phyloP scores from a whole-genome alignment of 768 basidiomycete species.

The Tylopilus sp. region DNA sequence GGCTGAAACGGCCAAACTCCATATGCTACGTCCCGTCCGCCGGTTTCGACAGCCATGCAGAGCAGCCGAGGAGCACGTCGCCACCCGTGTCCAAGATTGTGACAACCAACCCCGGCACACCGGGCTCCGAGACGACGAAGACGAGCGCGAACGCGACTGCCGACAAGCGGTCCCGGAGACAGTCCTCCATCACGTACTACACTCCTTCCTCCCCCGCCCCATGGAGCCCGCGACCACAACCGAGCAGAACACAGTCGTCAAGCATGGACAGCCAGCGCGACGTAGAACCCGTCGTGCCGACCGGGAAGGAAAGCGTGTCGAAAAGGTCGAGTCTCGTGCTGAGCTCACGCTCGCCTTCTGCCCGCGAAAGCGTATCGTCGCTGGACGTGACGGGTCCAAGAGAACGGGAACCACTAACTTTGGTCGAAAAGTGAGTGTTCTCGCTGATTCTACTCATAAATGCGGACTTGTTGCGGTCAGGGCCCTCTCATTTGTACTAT shows the following conservation, averaged over 20 bases:
- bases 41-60: background rate
- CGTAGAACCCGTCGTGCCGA: background rate
- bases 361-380: constrained; percentile 19
- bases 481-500: background rate
- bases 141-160: background rate
- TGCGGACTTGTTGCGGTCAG: background rate
- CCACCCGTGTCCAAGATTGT: background rate
- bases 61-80: constrained; percentile 5
- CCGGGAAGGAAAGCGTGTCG: constrained; percentile 13
- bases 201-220: constrained; percentile 27
- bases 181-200: constrained; percentile 29
- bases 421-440: constrained; percentile 65
- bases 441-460: background rate
- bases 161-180: constrained; percentile 21
- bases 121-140: background rate
- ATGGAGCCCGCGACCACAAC: constrained; percentile 11
- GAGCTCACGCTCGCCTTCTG: constrained; percentile 12
- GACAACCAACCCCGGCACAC: background rate
- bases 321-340: constrained; percentile 21
- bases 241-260: constrained; percentile 1
- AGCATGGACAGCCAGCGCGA: constrained; percentile 1
- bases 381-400: constrained; percentile 3
- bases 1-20: constrained; percentile 3
- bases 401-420: constrained; percentile 49
- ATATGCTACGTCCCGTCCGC: background rate